Conservation (phyloP, 345 rosid species). For the Hibiscus tridactylites region DNA sequence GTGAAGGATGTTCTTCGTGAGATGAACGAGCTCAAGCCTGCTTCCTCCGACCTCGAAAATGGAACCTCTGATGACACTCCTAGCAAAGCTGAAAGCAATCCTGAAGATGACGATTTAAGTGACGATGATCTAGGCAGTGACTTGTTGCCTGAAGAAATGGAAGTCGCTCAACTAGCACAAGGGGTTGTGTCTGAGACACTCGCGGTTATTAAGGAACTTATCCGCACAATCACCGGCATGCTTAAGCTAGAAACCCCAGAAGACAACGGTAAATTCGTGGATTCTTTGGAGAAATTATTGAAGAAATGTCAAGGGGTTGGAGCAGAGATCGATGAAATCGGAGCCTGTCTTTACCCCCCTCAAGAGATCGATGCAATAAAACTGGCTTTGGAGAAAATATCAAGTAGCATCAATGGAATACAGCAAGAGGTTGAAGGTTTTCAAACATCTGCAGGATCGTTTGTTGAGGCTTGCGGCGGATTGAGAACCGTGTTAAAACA, state of each 20-base stretch:
- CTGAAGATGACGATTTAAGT: conserved; percentile 17
- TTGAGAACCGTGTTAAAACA: conserved; percentile 36
- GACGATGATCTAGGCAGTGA: conserved; percentile 61
- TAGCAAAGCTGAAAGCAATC: conserved; percentile 13
- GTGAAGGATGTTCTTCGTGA: conserved; percentile 91
- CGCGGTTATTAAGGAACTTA: conserved; percentile 59
- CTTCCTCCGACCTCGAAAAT: conserved; percentile 17
- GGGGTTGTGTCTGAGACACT: conserved; percentile 52
- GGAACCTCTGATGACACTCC: conserved; percentile 30
- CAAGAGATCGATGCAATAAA: conserved; percentile 54
- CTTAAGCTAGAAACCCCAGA: conserved; percentile 55
- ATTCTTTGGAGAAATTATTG: conserved; percentile 62
- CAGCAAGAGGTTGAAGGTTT: conserved; percentile 39
- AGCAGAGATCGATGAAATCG: conserved; percentile 65
- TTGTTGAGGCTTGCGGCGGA: conserved; percentile 38
- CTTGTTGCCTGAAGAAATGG: conserved; percentile 85
- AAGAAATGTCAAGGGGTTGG: conserved; percentile 58
- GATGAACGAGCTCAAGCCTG: conserved; percentile 89
- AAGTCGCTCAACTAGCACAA: conserved; percentile 51
- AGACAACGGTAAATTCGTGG: conserved; percentile 41
- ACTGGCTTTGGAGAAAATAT: conserved; percentile 33
- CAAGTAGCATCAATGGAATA: conserved; percentile 20
- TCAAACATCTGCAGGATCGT: conserved; percentile 36
- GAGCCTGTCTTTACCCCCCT: conserved; percentile 83
- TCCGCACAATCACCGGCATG: conserved; percentile 63